Conservation (phyloP, 257 asterid genomes). For the Petunia axillaris region DNA sequence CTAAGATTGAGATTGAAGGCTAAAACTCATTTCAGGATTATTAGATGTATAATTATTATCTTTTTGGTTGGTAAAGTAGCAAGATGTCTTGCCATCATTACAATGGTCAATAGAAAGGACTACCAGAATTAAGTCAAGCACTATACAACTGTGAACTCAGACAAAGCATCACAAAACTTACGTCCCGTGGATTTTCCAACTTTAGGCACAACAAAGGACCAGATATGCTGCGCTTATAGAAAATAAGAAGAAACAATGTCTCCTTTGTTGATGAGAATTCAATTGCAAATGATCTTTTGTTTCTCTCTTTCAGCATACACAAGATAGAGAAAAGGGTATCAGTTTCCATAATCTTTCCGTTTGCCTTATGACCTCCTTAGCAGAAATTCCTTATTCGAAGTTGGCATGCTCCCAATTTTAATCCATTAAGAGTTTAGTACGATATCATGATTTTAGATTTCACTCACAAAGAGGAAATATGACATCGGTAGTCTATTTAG, state of each 20-base stretch:
- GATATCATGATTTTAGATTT: neutral
- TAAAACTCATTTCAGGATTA: neutral
- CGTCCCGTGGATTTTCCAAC: neutral
- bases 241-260: neutral
- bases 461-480: neutral
- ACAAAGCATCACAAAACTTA: neutral
- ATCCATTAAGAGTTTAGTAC: neutral
- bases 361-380: conserved; percentile 15
- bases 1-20: neutral
- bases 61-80: conserved; percentile 6
- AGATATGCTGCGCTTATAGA: neutral
- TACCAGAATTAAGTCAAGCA: neutral
- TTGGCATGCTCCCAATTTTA: neutral
- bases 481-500: neutral
- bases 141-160: neutral
- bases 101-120: neutral
- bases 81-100: neutral
- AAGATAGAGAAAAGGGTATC: conserved; percentile 11
- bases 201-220: neutral
- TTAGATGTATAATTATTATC: neutral
- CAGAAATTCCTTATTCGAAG: conserved; percentile 7
- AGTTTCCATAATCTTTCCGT: conserved; percentile 2
- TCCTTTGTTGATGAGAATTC: neutral
- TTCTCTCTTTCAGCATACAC: conserved; percentile 1
- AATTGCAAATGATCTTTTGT: conserved; percentile 1